phyloP scores from a whole-genome alignment of 345 rosid species.

The Geranium brycei region DNA sequence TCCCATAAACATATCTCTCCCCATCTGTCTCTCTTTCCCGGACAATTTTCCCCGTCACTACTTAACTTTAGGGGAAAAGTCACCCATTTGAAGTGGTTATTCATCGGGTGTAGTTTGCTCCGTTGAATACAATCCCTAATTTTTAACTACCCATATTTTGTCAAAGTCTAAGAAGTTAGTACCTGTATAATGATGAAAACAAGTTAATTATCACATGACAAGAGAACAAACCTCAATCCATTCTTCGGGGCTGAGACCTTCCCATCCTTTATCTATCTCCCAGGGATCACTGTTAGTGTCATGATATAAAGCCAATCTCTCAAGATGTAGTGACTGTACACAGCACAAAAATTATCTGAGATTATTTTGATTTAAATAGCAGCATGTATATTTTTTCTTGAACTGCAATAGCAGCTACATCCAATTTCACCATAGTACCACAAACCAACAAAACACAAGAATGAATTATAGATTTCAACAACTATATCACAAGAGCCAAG shows the following conservation, averaged over 20 bases:
- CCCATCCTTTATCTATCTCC: conserved; percentile 81
- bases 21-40: too few species aligned
- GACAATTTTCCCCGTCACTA: too few species aligned
- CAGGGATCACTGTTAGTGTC: conserved; percentile 71
- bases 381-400: not conserved
- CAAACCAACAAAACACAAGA: not conserved
- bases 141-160: too few species aligned
- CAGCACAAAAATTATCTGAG: conserved; percentile 2
- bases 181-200: not conserved
- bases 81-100: too few species aligned
- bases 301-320: conserved; percentile 91
- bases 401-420: not conserved
- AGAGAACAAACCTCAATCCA: conserved; percentile 79
- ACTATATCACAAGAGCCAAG: not conserved
- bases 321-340: conserved; percentile 79
- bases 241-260: conserved; percentile 69
- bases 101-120: too few species aligned
- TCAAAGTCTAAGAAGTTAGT: too few species aligned
- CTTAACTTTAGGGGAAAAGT: too few species aligned
- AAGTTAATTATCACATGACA: conserved; percentile 5
- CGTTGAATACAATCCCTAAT: too few species aligned
- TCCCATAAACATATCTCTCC: too few species aligned
- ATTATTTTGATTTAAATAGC: too few species aligned
- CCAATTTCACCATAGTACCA: not conserved
- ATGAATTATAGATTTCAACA: not conserved